Evolutionary conservation across 2,329 filamentous ascomycete genomes (phyloP), one percentile per base, ranked within the genome.

Genomic region (Triangularia verruculosa): DNA sequence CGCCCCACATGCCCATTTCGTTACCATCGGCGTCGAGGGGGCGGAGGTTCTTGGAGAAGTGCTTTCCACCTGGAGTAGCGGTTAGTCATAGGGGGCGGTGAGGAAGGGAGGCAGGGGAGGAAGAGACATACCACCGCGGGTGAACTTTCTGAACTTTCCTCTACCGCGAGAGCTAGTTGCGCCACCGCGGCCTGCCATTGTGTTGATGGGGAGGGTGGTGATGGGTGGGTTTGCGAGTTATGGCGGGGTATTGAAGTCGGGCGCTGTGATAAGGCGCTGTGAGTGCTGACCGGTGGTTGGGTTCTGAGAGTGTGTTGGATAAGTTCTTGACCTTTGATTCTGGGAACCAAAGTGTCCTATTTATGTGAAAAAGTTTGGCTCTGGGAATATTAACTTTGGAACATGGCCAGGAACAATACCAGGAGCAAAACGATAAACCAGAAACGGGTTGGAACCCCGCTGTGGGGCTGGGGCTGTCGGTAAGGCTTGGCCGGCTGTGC

Each of bases 111-210:
- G 3, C 4, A 4, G 17, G 8, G 6, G 52, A 30, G 17, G 25
- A 13, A 4, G 8, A 4, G 57, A 73, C 84, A 71, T 79, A 94
- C 94, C 93, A 84, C 94, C 94, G 79, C 94, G 86, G 71, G 92
- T 93, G 70, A 90, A 92, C 82, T 97, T 98, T 81, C 88, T 91
- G 78, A 94, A 97, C 80, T 98, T 98, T 78, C 93, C 92, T 75
- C 93, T 90, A 71, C 92, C 93, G 75, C 92, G 85, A 68, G 89
- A 83, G 76, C 76, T 81, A 47, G 76, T 72, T 68, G 80, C 81
- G 52, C 82, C 77, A 66, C 64, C 74, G 66, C 72, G 73, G 60
- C 76, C 76, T 74, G 80, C 75, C 83, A 86, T 83, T 22, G 71
- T 64, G 64, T 64, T 52, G 62, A 64, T 52, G n/a, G 63, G 27